Conservation (phyloP, 78 protist species). For the Creolimax fragrantissima region DNA sequence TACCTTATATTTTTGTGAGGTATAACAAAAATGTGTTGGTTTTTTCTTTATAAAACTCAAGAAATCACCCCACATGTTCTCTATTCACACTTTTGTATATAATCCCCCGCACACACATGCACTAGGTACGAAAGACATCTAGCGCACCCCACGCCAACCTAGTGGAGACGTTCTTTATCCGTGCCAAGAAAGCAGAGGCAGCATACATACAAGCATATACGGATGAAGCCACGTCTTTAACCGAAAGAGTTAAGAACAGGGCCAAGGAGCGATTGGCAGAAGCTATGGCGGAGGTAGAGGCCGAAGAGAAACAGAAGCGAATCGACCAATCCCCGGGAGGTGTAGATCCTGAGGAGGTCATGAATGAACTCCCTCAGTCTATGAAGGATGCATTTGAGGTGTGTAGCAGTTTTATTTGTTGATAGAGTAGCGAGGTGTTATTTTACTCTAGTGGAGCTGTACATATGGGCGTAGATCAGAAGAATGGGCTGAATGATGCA, state of each 20-base stretch:
- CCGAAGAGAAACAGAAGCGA: not conserved
- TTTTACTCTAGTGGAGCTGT: not conserved
- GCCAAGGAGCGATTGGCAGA: conserved; percentile 13
- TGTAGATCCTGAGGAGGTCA: conserved; percentile 38
- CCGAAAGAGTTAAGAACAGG: conserved; percentile 21
- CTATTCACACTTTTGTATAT: no score
- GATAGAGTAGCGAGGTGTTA: not conserved
- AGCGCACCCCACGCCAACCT: not conserved
- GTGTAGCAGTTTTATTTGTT: not conserved
- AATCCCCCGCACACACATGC: no score
- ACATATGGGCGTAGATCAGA: not conserved
- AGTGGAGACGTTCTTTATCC: not conserved
- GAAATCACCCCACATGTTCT: no score
- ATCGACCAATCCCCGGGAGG: conserved; percentile 38
- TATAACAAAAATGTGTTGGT: no score
- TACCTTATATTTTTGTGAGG: no score
- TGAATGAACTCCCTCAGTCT: conserved; percentile 13
- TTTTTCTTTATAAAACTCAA: no score
- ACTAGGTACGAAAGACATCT: not conserved
- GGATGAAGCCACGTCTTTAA: not conserved
- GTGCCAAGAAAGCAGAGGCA: not conserved
- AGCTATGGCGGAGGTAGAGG: not conserved
- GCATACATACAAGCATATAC: conserved; percentile 9
- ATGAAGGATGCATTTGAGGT: conserved; percentile 11
- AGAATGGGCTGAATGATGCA: not conserved